Evolutionary conservation across 345 rosid species (phyloP).

Genomic region (Pistacia atlantica): DNA sequence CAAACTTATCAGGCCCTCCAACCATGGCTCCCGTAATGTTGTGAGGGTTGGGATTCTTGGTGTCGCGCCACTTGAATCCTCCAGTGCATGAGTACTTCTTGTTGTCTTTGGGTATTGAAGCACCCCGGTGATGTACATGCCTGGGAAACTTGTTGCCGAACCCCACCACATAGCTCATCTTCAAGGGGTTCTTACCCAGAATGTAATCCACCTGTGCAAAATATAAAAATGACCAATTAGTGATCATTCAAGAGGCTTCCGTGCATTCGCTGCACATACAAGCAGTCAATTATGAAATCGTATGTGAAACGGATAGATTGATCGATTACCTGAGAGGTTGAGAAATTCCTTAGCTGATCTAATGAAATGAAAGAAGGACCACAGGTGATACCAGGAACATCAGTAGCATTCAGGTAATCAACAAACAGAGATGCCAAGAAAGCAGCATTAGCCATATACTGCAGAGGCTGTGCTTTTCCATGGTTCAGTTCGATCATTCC

Average conservation of each 20-base stretch:
- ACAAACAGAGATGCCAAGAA: slow-evolving; percentile 75
- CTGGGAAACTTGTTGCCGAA: slow-evolving; percentile 71
- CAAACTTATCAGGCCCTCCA: slow-evolving; percentile 73
- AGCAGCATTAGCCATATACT: slow-evolving; percentile 67
- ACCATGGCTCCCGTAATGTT: slow-evolving; percentile 92
- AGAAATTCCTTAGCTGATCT: slow-evolving; percentile 47
- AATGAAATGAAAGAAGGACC: slow-evolving; percentile 47
- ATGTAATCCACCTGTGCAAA: slow-evolving; percentile 65
- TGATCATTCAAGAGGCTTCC: no score
- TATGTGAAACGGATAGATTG: no score
- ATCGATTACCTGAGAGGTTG: slow-evolving; percentile 63
- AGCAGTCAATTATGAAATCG: no score
- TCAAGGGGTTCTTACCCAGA: slow-evolving; percentile 77
- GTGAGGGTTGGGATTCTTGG: slow-evolving; percentile 57
- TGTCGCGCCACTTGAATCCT: slow-evolving; percentile 72
- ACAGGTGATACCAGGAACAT: slow-evolving; percentile 67
- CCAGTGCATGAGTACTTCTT: slow-evolving; percentile 66
- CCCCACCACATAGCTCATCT: slow-evolving; percentile 87
- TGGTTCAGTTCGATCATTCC: slow-evolving; percentile 65
- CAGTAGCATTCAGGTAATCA: slow-evolving; percentile 70
- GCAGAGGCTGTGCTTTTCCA: slow-evolving; percentile 64
- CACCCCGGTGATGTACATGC: slow-evolving; percentile 78
- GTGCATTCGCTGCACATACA: no score
- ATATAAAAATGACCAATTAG: no score
- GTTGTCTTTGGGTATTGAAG: slow-evolving; percentile 64